Conservation (phyloP, 2,329 filamentous ascomycete species). For the Xylaria sp. region DNA sequence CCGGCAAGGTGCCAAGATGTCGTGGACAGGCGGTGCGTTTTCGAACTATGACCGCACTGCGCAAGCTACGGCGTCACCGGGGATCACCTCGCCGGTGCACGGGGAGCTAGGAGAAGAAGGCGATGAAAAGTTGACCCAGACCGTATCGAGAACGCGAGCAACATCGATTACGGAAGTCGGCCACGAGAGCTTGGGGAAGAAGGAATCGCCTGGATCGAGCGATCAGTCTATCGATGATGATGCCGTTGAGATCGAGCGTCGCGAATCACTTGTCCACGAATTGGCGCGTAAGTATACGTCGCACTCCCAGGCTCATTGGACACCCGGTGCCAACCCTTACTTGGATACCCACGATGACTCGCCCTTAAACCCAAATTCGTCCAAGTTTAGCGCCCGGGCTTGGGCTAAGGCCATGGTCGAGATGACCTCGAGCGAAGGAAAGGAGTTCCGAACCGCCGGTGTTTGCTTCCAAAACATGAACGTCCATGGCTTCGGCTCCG, state of each 20-base stretch:
- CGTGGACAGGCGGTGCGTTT: slow-evolving; percentile 49
- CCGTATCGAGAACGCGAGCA: slow-evolving; percentile 11
- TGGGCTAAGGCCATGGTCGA: slow-evolving; percentile 67
- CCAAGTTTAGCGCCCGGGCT: slow-evolving; percentile 58
- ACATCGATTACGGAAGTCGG: slow-evolving; percentile 17
- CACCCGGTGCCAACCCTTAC: slow-evolving; percentile 56
- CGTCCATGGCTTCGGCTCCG: slow-evolving; percentile 69
- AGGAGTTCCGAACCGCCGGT: slow-evolving; percentile 64
- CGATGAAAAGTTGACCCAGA: background rate
- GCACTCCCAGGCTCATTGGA: slow-evolving; percentile 47
- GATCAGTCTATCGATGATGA: slow-evolving; percentile 31
- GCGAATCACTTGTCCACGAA: slow-evolving; percentile 59
- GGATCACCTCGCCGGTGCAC: slow-evolving; percentile 34
- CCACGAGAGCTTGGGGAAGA: slow-evolving; percentile 35
- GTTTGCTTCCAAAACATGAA: slow-evolving; percentile 71
- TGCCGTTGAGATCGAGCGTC: slow-evolving; percentile 26
- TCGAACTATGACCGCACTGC: slow-evolving; percentile 57
- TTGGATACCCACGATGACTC: slow-evolving; percentile 52
- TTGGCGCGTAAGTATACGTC: slow-evolving; percentile 61
- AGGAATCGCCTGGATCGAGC: slow-evolving; percentile 14
- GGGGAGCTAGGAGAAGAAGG: slow-evolving; percentile 21
- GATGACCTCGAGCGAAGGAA: slow-evolving; percentile 57
- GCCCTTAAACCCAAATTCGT: slow-evolving; percentile 58
- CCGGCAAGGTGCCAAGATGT: slow-evolving; percentile 42
- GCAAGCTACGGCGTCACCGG: slow-evolving; percentile 48